phyloP scores from a whole-genome alignment of 148 eudicot genomes.

The Dianthus caryophyllus region DNA sequence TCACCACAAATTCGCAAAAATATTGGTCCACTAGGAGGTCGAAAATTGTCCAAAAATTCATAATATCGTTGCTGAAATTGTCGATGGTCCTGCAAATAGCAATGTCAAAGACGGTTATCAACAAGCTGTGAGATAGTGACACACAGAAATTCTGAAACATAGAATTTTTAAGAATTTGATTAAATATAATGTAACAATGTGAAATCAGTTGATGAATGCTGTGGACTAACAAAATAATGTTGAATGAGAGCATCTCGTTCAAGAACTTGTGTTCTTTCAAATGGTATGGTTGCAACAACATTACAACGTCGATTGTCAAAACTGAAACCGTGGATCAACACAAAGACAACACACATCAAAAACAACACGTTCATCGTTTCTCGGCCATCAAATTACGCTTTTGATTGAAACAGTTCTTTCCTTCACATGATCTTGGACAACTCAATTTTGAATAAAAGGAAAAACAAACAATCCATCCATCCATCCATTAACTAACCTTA shows the following conservation, averaged over 20 bases:
- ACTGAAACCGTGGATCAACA: too few species aligned
- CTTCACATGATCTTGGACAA: not conserved
- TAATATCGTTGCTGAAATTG: constrained; percentile 75
- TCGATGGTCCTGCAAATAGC: constrained; percentile 73
- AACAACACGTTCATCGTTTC: not conserved
- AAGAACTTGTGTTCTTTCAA: not conserved
- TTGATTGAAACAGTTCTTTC: not conserved
- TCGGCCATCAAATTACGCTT: not conserved
- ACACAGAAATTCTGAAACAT: not conserved
- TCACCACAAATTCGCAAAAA: constrained; percentile 90
- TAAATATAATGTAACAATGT: too few species aligned
- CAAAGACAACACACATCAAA: not conserved
- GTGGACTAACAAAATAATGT: too few species aligned
- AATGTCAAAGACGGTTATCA: constrained; percentile 19
- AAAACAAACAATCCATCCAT: too few species aligned
- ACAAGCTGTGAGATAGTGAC: not conserved
- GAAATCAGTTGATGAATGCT: too few species aligned
- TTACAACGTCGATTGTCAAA: too few species aligned
- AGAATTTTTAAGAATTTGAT: not conserved
- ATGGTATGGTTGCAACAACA: too few species aligned
- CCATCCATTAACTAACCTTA: not conserved
- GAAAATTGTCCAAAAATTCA: constrained; percentile 72
- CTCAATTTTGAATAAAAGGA: not conserved
- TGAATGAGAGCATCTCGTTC: not conserved
- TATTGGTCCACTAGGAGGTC: constrained; percentile 80